Percentiles rank a stretch among this genome's conserved stretches.
phyloP scores from a whole-genome alignment of 371 early-diverging fungal species.

The Actinomucor elegans region DNA sequence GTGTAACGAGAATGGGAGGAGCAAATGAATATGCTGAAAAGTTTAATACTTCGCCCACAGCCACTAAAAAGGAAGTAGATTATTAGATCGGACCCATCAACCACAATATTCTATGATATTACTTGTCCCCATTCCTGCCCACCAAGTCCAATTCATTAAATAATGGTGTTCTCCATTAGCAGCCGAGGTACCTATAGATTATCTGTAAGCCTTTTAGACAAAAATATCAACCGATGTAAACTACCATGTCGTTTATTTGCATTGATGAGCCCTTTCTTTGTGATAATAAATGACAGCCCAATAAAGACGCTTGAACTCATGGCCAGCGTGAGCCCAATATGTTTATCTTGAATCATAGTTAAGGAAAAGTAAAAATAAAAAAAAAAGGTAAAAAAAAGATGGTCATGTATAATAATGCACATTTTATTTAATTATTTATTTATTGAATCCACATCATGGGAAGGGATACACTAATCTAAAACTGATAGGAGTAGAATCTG shows the following conservation, averaged over 20 bases:
- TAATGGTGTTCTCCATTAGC: conserved; percentile 49
- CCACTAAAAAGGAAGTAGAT: conserved; percentile 55
- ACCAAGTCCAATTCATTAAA: conserved; percentile 68
- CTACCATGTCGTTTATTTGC: conserved; percentile 46
- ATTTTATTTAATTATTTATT: too few species aligned
- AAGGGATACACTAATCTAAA: too few species aligned
- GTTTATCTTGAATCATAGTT: conserved; percentile 68
- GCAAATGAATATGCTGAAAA: conserved; percentile 94
- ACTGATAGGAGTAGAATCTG: too few species aligned
- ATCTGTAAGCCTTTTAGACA: not conserved
- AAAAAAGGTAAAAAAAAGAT: conserved; percentile 1
- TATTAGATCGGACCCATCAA: not conserved
- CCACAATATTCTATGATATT: conserved; percentile 10
- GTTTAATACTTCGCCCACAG: conserved; percentile 87
- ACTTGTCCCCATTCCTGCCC: conserved; percentile 90
- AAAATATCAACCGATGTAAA: not conserved
- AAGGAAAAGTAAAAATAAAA: not conserved
- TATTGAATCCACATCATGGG: too few species aligned
- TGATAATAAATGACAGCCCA: conserved; percentile 82
- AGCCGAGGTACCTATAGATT: conserved; percentile 49
- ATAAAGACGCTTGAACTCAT: conserved; percentile 78
- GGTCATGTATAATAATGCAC: too few species aligned
- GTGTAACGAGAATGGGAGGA: conserved; percentile 91
- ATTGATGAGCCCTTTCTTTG: conserved; percentile 85
- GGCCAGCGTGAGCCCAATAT: conserved; percentile 83